These are phyloP conservation scores for Saccharomyces paradoxus DNA, from an alignment of 805 yeast species.

Conservation along the genomic window DNA sequence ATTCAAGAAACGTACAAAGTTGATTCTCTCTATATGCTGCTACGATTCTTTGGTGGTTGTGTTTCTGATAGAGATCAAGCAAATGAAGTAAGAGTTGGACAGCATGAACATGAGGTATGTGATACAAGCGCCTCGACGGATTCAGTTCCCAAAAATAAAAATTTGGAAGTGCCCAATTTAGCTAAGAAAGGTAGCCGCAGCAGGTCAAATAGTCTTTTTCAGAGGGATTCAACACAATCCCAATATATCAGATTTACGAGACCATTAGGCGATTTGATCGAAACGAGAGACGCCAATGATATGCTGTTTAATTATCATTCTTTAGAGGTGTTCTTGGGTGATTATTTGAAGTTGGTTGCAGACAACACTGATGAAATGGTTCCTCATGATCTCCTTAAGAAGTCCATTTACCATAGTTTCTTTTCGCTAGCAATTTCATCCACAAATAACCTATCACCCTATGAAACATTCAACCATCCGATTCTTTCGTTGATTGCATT, in stretches of 20 bases:
- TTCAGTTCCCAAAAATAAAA: background rate
- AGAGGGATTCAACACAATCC: conserved; percentile 27
- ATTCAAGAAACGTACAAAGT: conserved; percentile 18
- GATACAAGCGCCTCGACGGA: background rate
- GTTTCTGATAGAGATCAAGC: conserved; percentile 29
- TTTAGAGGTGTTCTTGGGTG: conserved; percentile 30
- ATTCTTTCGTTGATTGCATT: conserved; percentile 64
- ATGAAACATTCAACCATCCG: conserved; percentile 85
- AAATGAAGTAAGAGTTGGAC: conserved; percentile 9
- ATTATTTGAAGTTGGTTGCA: conserved; percentile 28
- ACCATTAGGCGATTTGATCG: conserved; percentile 32
- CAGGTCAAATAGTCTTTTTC: conserved; percentile 28
- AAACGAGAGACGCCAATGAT: conserved; percentile 21
- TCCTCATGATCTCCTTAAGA: conserved; percentile 29
- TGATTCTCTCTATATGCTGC: conserved; percentile 26
- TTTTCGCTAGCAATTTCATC: conserved; percentile 50
- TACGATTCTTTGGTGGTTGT: conserved; percentile 30
- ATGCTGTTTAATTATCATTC: conserved; percentile 31
- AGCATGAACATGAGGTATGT: background rate
- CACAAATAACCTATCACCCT: conserved; percentile 55
- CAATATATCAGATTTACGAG: conserved; percentile 45
- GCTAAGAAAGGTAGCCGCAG: conserved; percentile 12
- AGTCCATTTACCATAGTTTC: conserved; percentile 48
- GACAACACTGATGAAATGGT: conserved; percentile 23
- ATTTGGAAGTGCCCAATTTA: background rate